Evolutionary conservation across 495 filamentous ascomycete genomes (phyloP).

Genomic region (Parathielavia hyrcaniae): DNA sequence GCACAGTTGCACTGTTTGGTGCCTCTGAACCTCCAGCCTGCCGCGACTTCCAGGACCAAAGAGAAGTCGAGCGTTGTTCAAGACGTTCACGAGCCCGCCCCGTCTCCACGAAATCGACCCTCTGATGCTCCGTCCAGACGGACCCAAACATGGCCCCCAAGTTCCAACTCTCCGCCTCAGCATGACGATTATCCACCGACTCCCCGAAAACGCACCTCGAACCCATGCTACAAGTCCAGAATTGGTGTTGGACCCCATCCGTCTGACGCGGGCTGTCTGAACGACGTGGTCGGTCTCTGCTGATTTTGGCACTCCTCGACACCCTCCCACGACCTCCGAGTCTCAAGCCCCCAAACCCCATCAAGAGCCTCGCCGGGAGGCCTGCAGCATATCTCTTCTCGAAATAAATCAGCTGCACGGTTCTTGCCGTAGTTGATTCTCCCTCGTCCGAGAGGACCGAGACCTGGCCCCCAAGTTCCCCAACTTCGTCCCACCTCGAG

Average conservation of each 20-base stretch:
- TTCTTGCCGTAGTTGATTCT: no score
- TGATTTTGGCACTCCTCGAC: background rate
- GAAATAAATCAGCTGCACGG: no score
- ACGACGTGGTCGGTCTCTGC: background rate
- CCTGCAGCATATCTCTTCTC: background rate
- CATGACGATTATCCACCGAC: background rate
- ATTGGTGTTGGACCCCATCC: background rate
- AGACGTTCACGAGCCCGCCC: no score
- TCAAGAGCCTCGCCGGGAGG: background rate
- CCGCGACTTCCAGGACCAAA: no score
- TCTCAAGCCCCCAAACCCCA: background rate
- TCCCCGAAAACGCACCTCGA: background rate
- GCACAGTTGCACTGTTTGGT: no score
- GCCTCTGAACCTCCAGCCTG: no score
- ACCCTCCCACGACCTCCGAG: background rate
- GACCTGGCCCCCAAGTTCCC: no score
- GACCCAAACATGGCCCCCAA: background rate
- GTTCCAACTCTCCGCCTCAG: background rate
- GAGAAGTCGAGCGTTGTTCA: no score
- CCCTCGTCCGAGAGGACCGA: no score
- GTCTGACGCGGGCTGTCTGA: background rate
- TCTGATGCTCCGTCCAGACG: no score
- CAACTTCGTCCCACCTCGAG: no score
- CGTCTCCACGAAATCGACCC: no score
- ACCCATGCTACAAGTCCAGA: background rate